phyloP scores from a whole-genome alignment of 805 yeast species.

The Lachancea sp. region DNA sequence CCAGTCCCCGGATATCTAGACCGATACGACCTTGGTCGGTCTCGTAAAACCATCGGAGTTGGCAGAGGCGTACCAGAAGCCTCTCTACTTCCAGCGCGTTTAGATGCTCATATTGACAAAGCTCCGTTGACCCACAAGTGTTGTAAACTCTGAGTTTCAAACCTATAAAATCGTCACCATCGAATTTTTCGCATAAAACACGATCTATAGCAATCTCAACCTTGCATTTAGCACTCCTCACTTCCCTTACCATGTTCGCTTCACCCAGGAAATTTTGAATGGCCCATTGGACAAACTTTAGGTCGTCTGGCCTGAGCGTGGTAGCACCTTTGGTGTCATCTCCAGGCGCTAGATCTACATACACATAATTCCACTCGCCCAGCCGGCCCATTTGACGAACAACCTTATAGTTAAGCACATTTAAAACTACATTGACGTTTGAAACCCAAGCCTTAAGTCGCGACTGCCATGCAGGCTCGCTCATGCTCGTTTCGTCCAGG shows the following conservation, averaged over 20 bases:
- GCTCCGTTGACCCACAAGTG: conserved; percentile 19
- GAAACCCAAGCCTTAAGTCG: conserved; percentile 14
- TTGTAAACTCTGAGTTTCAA: conserved; percentile 11
- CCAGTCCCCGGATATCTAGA: conserved; percentile 22
- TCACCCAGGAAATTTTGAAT: conserved; percentile 16
- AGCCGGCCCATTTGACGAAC: conserved; percentile 18
- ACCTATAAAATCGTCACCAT: not conserved
- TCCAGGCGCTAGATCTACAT: conserved; percentile 20
- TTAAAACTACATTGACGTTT: conserved; percentile 21
- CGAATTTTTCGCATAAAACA: conserved; percentile 11
- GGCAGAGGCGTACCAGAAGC: conserved; percentile 18
- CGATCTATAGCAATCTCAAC: conserved; percentile 16
- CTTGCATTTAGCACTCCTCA: not conserved
- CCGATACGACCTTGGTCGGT: conserved; percentile 22
- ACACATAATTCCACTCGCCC: conserved; percentile 27
- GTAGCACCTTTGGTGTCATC: conserved; percentile 29
- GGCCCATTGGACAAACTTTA: conserved; percentile 27
- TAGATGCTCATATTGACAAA: conserved; percentile 17
- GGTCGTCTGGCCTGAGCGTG: conserved; percentile 21
- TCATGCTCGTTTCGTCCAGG: conserved; percentile 8
- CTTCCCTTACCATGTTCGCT: not conserved
- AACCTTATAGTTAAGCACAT: conserved; percentile 20
- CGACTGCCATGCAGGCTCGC: conserved; percentile 8
- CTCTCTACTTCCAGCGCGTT: conserved; percentile 20
- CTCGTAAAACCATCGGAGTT: conserved; percentile 26